Evolutionary conservation across 768 basidiomycete species (phyloP).

Genomic region (Termitomyces sp.): DNA sequence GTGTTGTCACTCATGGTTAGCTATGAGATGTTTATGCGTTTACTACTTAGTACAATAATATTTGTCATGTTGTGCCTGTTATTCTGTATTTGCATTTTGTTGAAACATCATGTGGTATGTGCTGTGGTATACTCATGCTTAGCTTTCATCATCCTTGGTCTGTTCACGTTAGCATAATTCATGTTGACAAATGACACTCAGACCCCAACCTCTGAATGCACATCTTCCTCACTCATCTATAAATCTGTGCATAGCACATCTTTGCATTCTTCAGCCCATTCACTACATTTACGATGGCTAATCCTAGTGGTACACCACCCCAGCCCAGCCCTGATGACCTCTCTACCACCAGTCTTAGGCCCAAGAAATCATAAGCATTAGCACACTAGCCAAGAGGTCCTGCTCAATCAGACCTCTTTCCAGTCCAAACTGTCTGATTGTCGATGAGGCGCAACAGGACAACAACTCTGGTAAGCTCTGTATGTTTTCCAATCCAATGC

Average conservation of each 20-base stretch:
- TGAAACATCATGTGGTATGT: too few species aligned
- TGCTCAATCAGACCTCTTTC: conserved; percentile 19
- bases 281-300: conserved; percentile 45
- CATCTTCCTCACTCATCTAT: conserved; percentile 26
- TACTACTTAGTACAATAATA: too few species aligned
- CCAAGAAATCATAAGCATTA: conserved; percentile 92
- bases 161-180: too few species aligned
- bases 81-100: too few species aligned
- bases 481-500: neutral
- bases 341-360: conserved; percentile 91
- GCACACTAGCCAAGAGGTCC: conserved; percentile 3
- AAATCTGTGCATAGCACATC: conserved; percentile 18
- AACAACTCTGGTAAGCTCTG: conserved; percentile 85
- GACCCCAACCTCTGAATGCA: conserved; percentile 27
- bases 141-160: too few species aligned
- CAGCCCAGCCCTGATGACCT: conserved; percentile 83
- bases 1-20: too few species aligned
- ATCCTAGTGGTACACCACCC: conserved; percentile 79
- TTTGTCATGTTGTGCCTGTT: too few species aligned
- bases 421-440: conserved; percentile 96
- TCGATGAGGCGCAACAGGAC: conserved; percentile 90
- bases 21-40: too few species aligned
- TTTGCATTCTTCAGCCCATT: conserved; percentile 16
- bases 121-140: too few species aligned
- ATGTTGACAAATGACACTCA: neutral